A percentile compares a stretch with the other conserved stretches of the same genome.
Conservation (phyloP, 352 stramenopile genomes). For the Phytopythium ostracodes region DNA sequence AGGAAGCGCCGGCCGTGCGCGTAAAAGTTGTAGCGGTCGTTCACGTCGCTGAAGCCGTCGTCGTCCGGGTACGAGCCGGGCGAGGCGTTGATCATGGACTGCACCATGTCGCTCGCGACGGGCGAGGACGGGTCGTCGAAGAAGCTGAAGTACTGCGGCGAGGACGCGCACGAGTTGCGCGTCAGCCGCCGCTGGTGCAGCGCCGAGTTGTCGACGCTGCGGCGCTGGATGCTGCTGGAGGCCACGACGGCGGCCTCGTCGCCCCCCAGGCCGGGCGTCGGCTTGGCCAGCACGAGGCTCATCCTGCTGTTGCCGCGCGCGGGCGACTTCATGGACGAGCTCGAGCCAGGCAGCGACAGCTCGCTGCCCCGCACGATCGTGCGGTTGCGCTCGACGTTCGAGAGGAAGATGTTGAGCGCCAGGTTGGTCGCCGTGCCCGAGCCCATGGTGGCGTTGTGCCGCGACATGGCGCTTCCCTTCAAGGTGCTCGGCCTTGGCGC, state of each 20-base stretch:
- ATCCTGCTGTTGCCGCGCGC: conserved; percentile 2
- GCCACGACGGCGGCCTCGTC: neutral
- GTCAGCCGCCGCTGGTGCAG: neutral
- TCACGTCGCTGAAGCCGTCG: conserved; percentile 32
- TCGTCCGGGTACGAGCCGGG: conserved; percentile 31
- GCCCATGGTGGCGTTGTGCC: conserved; percentile 4
- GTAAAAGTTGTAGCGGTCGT: conserved; percentile 58
- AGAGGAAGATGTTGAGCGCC: conserved; percentile 32
- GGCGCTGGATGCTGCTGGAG: neutral
- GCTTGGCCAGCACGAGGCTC: neutral
- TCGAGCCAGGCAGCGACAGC: conserved; percentile 8
- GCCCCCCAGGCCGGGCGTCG: neutral
- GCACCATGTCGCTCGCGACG: conserved; percentile 26
- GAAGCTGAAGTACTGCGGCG: neutral
- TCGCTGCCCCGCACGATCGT: conserved; percentile 18
- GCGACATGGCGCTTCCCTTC: neutral
- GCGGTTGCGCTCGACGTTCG: conserved; percentile 28
- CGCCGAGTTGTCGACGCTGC: neutral
- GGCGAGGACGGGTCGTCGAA: conserved; percentile 3
- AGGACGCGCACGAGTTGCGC: neutral
- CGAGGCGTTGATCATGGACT: conserved; percentile 41
- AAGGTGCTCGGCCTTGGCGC: too few species aligned
- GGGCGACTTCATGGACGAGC: conserved; percentile 5
- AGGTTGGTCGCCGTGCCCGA: conserved; percentile 27
- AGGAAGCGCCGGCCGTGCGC: conserved; percentile 47